A percentile compares a stretch with the other conserved stretches of the same genome.
Evolutionary conservation across 2,329 filamentous ascomycete genomes (phyloP).

Genomic region (Epichloe aotearoae): DNA sequence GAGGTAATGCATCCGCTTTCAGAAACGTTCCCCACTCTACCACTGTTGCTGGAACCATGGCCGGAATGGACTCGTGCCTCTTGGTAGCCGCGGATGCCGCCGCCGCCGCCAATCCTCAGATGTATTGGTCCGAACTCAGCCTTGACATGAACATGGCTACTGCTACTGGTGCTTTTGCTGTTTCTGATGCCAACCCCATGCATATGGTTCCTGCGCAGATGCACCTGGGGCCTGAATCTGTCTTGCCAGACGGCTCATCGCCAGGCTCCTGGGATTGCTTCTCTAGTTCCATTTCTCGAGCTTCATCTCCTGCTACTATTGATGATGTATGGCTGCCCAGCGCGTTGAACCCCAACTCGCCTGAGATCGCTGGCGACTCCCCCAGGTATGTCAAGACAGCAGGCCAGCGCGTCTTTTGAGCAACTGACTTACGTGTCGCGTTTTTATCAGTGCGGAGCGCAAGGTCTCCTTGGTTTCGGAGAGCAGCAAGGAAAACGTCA

Average conservation of each 20-base stretch:
- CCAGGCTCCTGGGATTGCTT: constrained; percentile 38
- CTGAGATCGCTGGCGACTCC: constrained; percentile 37
- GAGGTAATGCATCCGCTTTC: constrained; percentile 35
- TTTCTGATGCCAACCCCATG: constrained; percentile 29
- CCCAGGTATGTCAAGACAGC: constrained; percentile 34
- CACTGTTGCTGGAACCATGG: constrained; percentile 23
- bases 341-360: constrained; percentile 28
- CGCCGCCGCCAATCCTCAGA: constrained; percentile 32
- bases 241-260: constrained; percentile 35
- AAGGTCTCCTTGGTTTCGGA: constrained; percentile 19
- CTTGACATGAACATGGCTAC: constrained; percentile 30
- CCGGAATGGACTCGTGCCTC: constrained; percentile 38
- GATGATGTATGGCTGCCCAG: constrained; percentile 34
- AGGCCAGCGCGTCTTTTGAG: constrained; percentile 3
- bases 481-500: constrained; percentile 12
- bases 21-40: constrained; percentile 25
- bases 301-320: constrained; percentile 34
- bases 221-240: constrained; percentile 38
- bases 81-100: constrained; percentile 33
- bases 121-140: constrained; percentile 36
- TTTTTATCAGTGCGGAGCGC: constrained; percentile 17
- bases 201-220: constrained; percentile 45
- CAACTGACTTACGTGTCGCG: constrained; percentile 8
- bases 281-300: constrained; percentile 38
- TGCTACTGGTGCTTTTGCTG: constrained; percentile 29